Evolutionary conservation across 345 rosid species (phyloP).

Genomic region (Kernera saxatilis): DNA sequence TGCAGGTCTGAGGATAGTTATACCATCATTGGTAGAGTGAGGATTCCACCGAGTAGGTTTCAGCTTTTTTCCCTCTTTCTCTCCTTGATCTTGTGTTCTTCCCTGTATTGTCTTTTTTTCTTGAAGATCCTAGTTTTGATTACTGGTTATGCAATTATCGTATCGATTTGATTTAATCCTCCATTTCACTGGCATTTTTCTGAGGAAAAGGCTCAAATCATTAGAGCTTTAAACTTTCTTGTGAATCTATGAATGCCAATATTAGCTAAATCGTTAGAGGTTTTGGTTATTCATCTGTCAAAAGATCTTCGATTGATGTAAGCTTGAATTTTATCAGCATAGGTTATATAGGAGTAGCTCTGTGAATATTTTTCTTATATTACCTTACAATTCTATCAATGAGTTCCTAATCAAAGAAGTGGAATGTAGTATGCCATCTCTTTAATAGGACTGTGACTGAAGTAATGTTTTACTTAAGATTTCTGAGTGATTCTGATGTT

Average conservation of each 20-base stretch:
- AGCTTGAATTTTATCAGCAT: neutral
- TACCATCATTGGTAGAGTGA: conserved; percentile 78
- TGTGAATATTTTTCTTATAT: neutral
- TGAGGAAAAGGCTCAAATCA: neutral
- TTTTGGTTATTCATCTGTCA: neutral
- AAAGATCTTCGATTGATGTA: neutral
- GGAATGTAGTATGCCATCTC: neutral
- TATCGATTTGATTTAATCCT: neutral
- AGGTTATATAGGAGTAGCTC: neutral
- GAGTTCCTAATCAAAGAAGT: neutral
- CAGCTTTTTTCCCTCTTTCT: neutral
- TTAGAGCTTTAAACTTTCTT: neutral
- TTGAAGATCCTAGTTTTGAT: neutral
- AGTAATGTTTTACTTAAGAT: neutral
- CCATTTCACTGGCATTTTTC: neutral
- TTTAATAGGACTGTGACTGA: neutral
- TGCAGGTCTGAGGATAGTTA: conserved; percentile 65
- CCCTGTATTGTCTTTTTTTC: neutral
- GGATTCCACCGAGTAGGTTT: conserved; percentile 51
- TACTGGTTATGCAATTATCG: neutral
- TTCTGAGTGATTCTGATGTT: neutral
- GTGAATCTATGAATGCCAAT: neutral
- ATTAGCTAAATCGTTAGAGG: neutral
- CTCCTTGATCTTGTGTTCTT: neutral
- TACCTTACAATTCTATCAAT: neutral